Evolutionary conservation across 2,329 filamentous ascomycete species (phyloP).

Genomic region (Aschersonia sp.): DNA sequence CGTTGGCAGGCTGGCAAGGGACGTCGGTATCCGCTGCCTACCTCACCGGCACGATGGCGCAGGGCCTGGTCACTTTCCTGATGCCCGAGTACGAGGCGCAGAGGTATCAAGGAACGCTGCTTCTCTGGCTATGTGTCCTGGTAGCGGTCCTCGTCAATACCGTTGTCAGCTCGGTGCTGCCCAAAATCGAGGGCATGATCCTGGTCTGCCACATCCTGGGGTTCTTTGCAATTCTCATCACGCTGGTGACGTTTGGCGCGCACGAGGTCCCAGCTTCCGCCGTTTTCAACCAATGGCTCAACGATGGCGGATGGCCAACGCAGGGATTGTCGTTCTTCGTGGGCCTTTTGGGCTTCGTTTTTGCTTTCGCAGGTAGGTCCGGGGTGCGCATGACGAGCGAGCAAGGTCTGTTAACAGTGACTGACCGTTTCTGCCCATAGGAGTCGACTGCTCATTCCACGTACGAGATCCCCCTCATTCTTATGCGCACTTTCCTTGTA

Average conservation of each 20-base stretch:
- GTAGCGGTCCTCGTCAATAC: conserved; percentile 37
- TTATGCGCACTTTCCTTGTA: background rate
- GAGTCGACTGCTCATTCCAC: conserved; percentile 5
- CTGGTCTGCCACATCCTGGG: conserved; percentile 30
- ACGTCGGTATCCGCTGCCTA: conserved; percentile 20
- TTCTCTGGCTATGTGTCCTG: conserved; percentile 30
- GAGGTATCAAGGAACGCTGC: conserved; percentile 32
- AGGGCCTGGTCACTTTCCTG: conserved; percentile 25
- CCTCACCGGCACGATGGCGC: conserved; percentile 31
- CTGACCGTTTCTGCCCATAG: background rate
- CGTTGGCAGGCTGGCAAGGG: conserved; percentile 29
- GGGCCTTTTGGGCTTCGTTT: conserved; percentile 25
- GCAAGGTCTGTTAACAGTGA: too few species aligned
- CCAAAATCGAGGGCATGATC: conserved; percentile 34
- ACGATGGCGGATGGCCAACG: conserved; percentile 26
- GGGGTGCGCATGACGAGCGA: background rate
- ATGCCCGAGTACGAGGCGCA: conserved; percentile 9
- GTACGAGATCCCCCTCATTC: conserved; percentile 1
- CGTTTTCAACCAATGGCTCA: conserved; percentile 24
- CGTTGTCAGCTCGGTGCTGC: conserved; percentile 26
- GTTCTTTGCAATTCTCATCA: conserved; percentile 18
- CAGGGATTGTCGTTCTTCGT: conserved; percentile 29
- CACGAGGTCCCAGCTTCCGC: conserved; percentile 19
- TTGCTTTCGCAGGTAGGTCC: conserved; percentile 14
- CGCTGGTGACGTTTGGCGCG: conserved; percentile 15